A percentile compares a stretch with the other conserved stretches of the same genome.
phyloP scores from a whole-genome alignment of 2,329 filamentous ascomycete species.

The Pseudonectria foliicola region DNA sequence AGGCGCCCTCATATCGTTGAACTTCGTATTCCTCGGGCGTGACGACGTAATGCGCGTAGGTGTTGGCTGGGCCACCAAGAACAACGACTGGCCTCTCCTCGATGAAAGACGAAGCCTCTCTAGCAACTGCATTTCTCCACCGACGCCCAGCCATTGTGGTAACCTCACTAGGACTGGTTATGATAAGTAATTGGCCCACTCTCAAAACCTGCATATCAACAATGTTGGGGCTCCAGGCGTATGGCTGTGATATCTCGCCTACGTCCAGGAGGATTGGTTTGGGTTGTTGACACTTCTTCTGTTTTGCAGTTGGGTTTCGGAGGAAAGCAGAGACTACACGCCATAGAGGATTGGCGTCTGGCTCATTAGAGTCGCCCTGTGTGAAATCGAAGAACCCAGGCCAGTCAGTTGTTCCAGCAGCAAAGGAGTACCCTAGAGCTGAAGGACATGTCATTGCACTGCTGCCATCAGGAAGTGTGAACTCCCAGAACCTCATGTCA shows the following conservation, averaged over 20 bases:
- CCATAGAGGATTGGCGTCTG: conserved; percentile 70
- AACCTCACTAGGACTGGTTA: conserved; percentile 80
- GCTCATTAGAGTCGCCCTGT: conserved; percentile 69
- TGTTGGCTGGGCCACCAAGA: conserved; percentile 82
- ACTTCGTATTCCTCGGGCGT: conserved; percentile 75
- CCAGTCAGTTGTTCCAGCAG: conserved; percentile 85
- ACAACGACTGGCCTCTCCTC: conserved; percentile 63
- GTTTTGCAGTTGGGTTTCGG: conserved; percentile 61
- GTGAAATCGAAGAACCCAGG: conserved; percentile 91
- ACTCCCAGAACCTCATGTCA: conserved; percentile 70
- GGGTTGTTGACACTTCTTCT: conserved; percentile 67
- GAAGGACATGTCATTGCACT: conserved; percentile 72
- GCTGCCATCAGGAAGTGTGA: conserved; percentile 66
- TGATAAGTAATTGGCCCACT: conserved; percentile 75
- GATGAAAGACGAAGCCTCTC: conserved; percentile 41
- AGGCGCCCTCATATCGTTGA: conserved; percentile 93
- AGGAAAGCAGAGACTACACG: conserved; percentile 64
- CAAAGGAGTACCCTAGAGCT: conserved; percentile 85
- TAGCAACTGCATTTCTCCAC: conserved; percentile 66
- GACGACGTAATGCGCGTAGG: conserved; percentile 75
- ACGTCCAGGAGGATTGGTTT: conserved; percentile 88
- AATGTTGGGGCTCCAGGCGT: conserved; percentile 84
- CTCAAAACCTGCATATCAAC: conserved; percentile 83
- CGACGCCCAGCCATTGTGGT: conserved; percentile 88
- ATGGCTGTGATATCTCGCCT: conserved; percentile 69